phyloP scores from a whole-genome alignment of 176 grass and related monocot genomes.

The Saccharum officinarum region DNA sequence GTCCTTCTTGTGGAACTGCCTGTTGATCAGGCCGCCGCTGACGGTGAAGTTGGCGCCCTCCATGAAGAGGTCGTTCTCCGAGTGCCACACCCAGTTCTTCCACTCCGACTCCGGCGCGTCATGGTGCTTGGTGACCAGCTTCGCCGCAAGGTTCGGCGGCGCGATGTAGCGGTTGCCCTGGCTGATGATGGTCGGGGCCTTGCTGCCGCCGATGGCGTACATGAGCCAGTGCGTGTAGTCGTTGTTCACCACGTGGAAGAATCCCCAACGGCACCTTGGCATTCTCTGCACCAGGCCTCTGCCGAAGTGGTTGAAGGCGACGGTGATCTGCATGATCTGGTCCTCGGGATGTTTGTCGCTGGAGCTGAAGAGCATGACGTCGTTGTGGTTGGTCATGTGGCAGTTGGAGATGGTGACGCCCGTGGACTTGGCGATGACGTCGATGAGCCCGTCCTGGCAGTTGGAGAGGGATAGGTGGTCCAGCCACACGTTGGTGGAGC shows the following conservation, averaged over 20 bases:
- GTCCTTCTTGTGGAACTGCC: conserved; percentile 38
- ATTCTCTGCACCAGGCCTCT: conserved; percentile 82
- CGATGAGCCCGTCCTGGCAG: conserved; percentile 86
- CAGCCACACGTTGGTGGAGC: conserved; percentile 75
- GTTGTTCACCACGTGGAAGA: conserved; percentile 94
- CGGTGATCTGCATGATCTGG: conserved; percentile 79
- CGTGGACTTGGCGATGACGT: conserved; percentile 61
- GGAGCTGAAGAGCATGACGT: conserved; percentile 83
- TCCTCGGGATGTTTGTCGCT: conserved; percentile 47
- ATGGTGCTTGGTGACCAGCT: conserved; percentile 70
- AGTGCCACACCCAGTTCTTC: conserved; percentile 82
- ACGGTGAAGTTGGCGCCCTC: conserved; percentile 61
- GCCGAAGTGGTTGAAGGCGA: conserved; percentile 89
- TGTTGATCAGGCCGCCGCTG: conserved; percentile 38
- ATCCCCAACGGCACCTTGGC: conserved; percentile 91
- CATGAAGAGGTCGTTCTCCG: conserved; percentile 66
- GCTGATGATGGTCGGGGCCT: conserved; percentile 80
- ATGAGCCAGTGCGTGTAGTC: conserved; percentile 94
- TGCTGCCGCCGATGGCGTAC: conserved; percentile 89
- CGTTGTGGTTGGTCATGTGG: conserved; percentile 83
- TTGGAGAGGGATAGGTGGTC: conserved; percentile 82
- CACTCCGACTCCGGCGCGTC: conserved; percentile 48
- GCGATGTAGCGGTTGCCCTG: conserved; percentile 89
- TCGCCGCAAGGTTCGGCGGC: conserved; percentile 62
- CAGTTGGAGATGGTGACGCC: conserved; percentile 87